These are phyloP conservation scores for Aspergillus hiratsukae DNA, from an alignment of 2,329 filamentous ascomycete species.

Conservation along the genomic window DNA sequence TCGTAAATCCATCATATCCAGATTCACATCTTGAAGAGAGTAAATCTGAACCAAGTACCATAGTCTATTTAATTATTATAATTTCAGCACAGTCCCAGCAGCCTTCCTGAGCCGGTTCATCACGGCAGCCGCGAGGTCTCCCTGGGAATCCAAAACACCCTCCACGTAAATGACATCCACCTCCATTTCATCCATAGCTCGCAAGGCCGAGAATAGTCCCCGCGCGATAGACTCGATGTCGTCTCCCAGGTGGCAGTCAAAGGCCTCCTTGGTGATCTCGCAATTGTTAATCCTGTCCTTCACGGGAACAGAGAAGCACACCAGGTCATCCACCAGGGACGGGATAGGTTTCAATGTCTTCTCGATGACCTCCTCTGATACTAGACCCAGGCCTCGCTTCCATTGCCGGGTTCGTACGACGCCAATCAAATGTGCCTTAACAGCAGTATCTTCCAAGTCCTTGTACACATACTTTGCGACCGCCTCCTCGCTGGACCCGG, in stretches of 20 bases:
- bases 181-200: conserved; percentile 74
- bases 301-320: conserved; percentile 25
- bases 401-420: conserved; percentile 39
- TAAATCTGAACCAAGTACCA: conserved; percentile 5
- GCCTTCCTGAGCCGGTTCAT: conserved; percentile 82
- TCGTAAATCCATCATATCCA: conserved; percentile 3
- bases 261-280: conserved; percentile 35
- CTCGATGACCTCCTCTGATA: conserved; percentile 18
- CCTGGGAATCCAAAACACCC: conserved; percentile 66
- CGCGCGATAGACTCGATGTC: conserved; percentile 73
- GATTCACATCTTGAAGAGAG: not conserved
- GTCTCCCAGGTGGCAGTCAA: conserved; percentile 70
- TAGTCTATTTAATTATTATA: conserved; percentile 27
- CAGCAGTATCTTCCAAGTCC: conserved; percentile 29
- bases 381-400: conserved; percentile 27
- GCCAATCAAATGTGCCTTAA: conserved; percentile 30
- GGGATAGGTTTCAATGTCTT: conserved; percentile 19
- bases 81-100: conserved; percentile 53
- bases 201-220: conserved; percentile 79
- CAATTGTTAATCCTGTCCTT: conserved; percentile 16
- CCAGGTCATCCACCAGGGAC: conserved; percentile 22
- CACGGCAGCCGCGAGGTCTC: conserved; percentile 78
- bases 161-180: conserved; percentile 88
- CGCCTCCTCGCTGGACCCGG: conserved; percentile 33
- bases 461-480: conserved; percentile 29